Evolutionary conservation across 495 filamentous ascomycete species (phyloP).

Genomic region (Pyronema omphalodes): DNA sequence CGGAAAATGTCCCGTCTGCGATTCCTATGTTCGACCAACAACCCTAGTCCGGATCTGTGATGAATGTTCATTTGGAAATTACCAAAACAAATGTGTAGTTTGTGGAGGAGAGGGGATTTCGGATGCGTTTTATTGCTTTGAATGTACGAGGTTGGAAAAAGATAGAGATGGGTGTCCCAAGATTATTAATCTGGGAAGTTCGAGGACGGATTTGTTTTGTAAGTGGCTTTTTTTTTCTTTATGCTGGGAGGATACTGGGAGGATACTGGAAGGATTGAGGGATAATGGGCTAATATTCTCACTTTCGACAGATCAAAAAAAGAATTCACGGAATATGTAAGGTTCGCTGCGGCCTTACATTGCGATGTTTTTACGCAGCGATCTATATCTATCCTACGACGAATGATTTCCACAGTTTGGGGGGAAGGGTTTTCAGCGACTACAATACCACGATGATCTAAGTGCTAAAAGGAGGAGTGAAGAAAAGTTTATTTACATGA

Average conservation of each 20-base stretch:
- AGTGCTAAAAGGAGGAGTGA: too few relatives aligned
- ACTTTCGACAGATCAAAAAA: conserved; percentile 26
- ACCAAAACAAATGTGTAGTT: conserved; percentile 98
- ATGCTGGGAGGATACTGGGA: too few relatives aligned
- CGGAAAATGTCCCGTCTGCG: conserved; percentile 97
- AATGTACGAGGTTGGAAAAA: conserved; percentile 93
- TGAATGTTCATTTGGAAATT: conserved; percentile 98
- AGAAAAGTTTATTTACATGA: too few relatives aligned
- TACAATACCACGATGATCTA: too few relatives aligned
- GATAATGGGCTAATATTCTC: neutral
- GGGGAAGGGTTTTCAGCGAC: too few relatives aligned
- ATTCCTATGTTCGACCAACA: conserved; percentile 94
- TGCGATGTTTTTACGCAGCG: too few relatives aligned
- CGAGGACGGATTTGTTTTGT: conserved; percentile 84
- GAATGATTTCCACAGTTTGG: too few relatives aligned
- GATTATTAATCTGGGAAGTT: conserved; percentile 95
- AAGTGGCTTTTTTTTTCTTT: conserved; percentile 32
- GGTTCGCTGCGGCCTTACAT: neutral
- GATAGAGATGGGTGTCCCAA: conserved; percentile 96
- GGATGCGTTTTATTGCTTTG: conserved; percentile 99
- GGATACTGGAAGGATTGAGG: too few relatives aligned
- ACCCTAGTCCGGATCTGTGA: conserved; percentile 97
- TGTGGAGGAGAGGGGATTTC: conserved; percentile 97
- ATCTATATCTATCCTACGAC: too few relatives aligned
- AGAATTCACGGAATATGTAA: conserved; percentile 24